Conservation (phyloP, 78 protist species). For the Isochrysis galbana region DNA sequence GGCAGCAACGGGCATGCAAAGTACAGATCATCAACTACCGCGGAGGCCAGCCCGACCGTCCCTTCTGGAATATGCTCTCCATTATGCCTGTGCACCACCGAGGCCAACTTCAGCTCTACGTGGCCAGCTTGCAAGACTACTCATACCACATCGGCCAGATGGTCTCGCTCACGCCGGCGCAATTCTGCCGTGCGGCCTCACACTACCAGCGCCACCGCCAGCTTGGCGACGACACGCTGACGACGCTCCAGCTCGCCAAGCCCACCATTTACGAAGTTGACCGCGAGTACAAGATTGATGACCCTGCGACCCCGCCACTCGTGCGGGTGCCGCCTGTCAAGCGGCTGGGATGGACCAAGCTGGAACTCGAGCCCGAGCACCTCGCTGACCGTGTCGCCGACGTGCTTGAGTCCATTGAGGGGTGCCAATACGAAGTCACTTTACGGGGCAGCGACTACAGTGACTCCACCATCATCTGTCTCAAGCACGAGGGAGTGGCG, state of each 20-base stretch:
- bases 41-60: neutral
- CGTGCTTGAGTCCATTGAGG: neutral
- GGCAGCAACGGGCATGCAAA: neutral
- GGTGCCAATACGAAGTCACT: neutral
- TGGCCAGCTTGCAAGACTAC: constrained; percentile 14
- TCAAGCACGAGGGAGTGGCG: neutral
- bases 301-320: neutral
- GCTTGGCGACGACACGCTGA: neutral
- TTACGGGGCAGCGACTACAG: neutral
- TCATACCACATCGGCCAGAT: neutral
- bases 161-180: neutral
- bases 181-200: neutral
- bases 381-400: neutral
- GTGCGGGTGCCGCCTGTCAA: neutral
- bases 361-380: neutral
- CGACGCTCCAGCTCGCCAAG: neutral
- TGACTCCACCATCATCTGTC: neutral
- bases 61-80: constrained; percentile 11
- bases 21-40: neutral
- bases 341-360: neutral
- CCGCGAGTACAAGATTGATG: neutral
- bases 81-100: neutral
- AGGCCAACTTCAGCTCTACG: neutral
- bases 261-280: neutral
- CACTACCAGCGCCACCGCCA: neutral